Evolutionary conservation across 192 early-diverging fungal genomes (phyloP).

Genomic region (Umbelopsis sp.): DNA sequence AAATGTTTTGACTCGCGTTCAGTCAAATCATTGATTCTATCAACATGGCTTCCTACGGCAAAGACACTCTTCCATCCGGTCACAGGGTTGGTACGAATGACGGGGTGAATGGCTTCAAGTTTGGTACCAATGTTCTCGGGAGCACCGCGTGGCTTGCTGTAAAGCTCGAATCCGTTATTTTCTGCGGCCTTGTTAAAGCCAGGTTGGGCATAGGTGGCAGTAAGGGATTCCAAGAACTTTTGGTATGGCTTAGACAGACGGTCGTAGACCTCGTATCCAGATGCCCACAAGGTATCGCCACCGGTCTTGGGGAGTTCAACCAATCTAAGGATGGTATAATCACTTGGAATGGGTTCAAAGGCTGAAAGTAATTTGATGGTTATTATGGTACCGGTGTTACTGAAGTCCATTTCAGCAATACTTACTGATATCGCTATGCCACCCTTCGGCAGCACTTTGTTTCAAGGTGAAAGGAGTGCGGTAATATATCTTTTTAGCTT

Average conservation of each 20-base stretch:
- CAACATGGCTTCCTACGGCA: conserved; percentile 22
- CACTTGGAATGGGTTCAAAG: conserved; percentile 40
- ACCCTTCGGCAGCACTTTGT: not conserved
- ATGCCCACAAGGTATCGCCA: conserved; percentile 48
- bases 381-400: conserved; percentile 10
- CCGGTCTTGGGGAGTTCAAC: conserved; percentile 41
- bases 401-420: not conserved
- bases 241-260: conserved; percentile 34
- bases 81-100: conserved; percentile 56
- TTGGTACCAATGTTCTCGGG: conserved; percentile 41
- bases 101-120: conserved; percentile 47
- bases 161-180: conserved; percentile 10
- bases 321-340: conserved; percentile 43
- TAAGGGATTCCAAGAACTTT: conserved; percentile 34
- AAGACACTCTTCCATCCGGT: conserved; percentile 55
- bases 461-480: not conserved
- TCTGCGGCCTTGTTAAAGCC: conserved; percentile 23
- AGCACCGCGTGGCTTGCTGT: conserved; percentile 1
- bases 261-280: conserved; percentile 46
- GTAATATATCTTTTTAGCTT: not conserved
- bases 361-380: conserved; percentile 39
- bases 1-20: conserved; percentile 46
- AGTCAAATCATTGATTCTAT: conserved; percentile 40
- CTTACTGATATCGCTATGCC: conserved; percentile 22
- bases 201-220: conserved; percentile 33